Base-by-base conservation (phyloP, 805 yeast genomes). In the Myxozyma nipponensis region DNA sequence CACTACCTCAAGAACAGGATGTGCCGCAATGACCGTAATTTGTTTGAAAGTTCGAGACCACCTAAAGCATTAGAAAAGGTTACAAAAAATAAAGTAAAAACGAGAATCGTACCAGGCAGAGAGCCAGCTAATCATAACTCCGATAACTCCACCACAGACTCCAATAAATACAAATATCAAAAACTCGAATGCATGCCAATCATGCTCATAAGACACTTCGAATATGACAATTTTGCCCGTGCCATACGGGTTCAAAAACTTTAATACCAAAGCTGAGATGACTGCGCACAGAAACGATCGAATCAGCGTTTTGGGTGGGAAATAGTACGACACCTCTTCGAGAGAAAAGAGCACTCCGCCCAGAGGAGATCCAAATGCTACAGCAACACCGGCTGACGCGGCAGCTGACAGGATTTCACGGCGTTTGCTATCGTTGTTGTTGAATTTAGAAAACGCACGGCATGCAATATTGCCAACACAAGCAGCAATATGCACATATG, bases 351-450 rank as follows among this genome's bases (percentile, higher is more conserved):
- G 61, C 2, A 79, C 81, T 1, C 82, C 83, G 1, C 83, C 83
- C 6, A 79, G 62, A 1, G 83, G 83, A 1, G 79, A 74, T 0
- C 83, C 83, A 64, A 79, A 79, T 1, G 83, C 82, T 24, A 79
- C 66, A 4, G 83, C 80, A 9, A 79, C 82, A 2, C 83, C 84
- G 2, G 82, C 78, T 50, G 76, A 70, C 0, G 82, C 79, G 25
- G 79, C 72, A 0, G 83, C 82, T 1, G 81, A 74, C 17, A 79
- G 64, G 3, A 79, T 72, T 55, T 77, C 81, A 46, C 82, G 71
- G 46, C 77, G 69, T 47, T 76, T 70, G 23, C 77, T 63, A 38
- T 78, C 82, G 57, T 78, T 78, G 4, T 67, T 62, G 47, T 72
- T 62, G 44, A 75, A 77, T 57, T 69, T 72, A 0, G 72, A 67